Evolutionary conservation across 768 basidiomycete species (phyloP), one percentile per base, ranked within the genome.

Genomic region (Tulasnella sp.): DNA sequence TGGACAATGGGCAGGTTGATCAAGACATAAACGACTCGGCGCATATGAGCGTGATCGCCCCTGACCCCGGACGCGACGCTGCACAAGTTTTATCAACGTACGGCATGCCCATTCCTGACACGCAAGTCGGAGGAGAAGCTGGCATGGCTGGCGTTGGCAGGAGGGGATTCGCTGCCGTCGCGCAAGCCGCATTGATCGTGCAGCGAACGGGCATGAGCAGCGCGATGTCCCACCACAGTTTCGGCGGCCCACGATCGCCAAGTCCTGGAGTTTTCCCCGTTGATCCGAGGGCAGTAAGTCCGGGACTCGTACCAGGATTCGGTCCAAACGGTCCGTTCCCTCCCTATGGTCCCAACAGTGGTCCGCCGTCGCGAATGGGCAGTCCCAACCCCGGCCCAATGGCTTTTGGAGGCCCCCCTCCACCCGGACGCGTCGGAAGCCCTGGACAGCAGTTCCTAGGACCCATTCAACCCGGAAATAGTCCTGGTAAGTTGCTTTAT

Each of bases 71-170:
- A 71, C 61, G 48, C 40, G 29, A 61, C 16, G 44, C 73, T 44
- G 69, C 69, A 61, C 42, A 61, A 23, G 35, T 74, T 35, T 35
- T 72, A n/a, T 70, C 77, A 39, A 77, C 71, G 44, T 69, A 26
- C 72, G 46, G 75, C 51, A 73, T 35, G 32, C 77, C 61, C 70
- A 48, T 57, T 57, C 79, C 81, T n/a, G 80, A 81, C 61, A 82
- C 81, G 10, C 70, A 74, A 55, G 75, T 74, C 48, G 84, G 83
- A 3, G 85, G 83, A 4, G 81, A 81, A 57, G 83, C 84, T 4
- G 85, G 85, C 3, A 85, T 85, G 84, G 85, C 85, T 18, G 85
- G 85, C 32, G 85, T 86, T 13, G 85, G 85, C 1, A 71, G 85
- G 70, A 80, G 85, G 78, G 85, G 83, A 16, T 86, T 85, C 73